Conservation (phyloP, 805 yeast genomes). For the Wickerhamomyces subpelliculosus region DNA sequence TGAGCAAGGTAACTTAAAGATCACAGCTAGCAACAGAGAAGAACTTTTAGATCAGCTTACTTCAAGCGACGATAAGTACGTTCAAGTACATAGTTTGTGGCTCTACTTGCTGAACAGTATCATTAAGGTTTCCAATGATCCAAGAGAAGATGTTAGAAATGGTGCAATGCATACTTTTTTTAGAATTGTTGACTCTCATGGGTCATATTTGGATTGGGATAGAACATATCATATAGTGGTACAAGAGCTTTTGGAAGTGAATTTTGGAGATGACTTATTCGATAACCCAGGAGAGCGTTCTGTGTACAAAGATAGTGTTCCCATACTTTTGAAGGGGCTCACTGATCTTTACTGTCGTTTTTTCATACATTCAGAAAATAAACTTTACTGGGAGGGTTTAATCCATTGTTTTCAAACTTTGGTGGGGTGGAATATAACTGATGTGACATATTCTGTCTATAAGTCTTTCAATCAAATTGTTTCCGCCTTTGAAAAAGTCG, state of each 20-base stretch:
- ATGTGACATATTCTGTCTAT: conserved; percentile 49
- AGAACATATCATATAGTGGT: conserved; percentile 61
- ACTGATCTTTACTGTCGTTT: conserved; percentile 53
- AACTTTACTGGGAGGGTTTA: conserved; percentile 49
- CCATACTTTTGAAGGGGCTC: conserved; percentile 58
- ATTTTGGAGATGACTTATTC: conserved; percentile 10
- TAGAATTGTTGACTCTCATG: conserved; percentile 71
- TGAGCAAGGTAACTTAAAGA: no score
- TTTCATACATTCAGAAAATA: conserved; percentile 29
- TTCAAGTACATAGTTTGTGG: conserved; percentile 44
- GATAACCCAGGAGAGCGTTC: conserved; percentile 22
- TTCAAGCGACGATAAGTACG: conserved; percentile 15
- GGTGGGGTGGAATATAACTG: conserved; percentile 38
- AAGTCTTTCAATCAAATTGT: conserved; percentile 45
- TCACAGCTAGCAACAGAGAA: neutral
- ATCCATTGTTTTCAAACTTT: conserved; percentile 40
- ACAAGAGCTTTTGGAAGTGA: conserved; percentile 35
- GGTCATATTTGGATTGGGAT: conserved; percentile 56
- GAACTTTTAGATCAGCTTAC: no score
- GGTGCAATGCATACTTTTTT: conserved; percentile 88
- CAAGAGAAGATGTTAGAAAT: conserved; percentile 75
- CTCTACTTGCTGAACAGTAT: conserved; percentile 54
- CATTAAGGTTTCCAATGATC: conserved; percentile 56
- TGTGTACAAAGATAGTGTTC: conserved; percentile 56
- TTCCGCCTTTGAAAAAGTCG: conserved; percentile 24